Evolutionary conservation across 2,329 filamentous ascomycete species (phyloP).

Genomic region (Corniculantispora saksenae): DNA sequence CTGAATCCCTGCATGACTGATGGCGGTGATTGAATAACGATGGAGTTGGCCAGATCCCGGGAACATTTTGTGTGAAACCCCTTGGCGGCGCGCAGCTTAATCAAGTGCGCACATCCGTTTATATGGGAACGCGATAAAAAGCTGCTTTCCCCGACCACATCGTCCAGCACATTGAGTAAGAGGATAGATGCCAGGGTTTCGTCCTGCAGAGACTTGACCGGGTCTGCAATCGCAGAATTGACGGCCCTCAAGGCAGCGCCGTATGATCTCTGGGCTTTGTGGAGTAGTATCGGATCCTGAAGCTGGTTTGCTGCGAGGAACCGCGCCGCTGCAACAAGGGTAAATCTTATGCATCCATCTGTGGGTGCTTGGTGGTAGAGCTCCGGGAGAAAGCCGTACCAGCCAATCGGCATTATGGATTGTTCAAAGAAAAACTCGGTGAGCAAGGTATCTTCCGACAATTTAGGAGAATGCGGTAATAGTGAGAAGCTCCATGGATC

Average conservation of each 20-base stretch:
- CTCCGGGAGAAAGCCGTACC: constrained; percentile 1
- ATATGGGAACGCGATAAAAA: neutral
- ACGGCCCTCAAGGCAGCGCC: neutral
- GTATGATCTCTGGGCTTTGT: neutral
- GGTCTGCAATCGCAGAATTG: neutral
- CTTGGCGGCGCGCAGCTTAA: neutral
- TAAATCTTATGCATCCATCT: neutral
- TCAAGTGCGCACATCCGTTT: neutral
- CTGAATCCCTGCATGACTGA: neutral
- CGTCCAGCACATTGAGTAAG: constrained; percentile 3
- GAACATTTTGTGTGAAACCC: neutral
- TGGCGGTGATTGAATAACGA: constrained; percentile 1
- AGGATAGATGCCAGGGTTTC: constrained; percentile 2
- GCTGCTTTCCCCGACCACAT: neutral
- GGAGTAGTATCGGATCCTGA: neutral
- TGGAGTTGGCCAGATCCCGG: constrained; percentile 1
- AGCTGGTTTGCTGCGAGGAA: constrained; percentile 5
- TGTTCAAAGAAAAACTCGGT: constrained; percentile 5
- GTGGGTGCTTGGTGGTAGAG: neutral
- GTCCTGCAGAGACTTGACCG: neutral
- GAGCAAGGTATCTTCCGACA: neutral
- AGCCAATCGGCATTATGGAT: constrained; percentile 1
- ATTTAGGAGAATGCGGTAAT: neutral
- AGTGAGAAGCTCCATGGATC: neutral
- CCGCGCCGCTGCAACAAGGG: neutral